Conservation (phyloP, 768 basidiomycete species). For the Gloeophyllum trabeum region DNA sequence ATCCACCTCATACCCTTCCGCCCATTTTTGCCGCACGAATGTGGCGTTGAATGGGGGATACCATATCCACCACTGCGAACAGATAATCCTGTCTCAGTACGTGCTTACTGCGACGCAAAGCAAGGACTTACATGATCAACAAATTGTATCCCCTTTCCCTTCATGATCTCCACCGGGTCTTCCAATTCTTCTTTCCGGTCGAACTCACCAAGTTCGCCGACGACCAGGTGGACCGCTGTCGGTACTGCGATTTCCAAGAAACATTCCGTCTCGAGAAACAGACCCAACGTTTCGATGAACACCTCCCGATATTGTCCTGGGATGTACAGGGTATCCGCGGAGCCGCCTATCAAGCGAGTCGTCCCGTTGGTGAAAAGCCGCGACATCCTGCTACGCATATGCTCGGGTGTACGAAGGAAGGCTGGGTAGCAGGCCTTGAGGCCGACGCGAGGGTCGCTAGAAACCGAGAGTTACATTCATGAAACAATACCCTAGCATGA, state of each 20-base stretch:
- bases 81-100: background rate
- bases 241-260: conserved; percentile 40
- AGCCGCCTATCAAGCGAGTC: conserved; percentile 34
- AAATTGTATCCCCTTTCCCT: conserved; percentile 28
- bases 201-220: conserved; percentile 18
- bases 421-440: conserved; percentile 31
- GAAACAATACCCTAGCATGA: background rate
- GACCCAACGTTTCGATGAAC: conserved; percentile 29
- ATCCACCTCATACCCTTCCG: conserved; percentile 33
- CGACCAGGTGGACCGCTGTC: conserved; percentile 30
- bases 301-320: conserved; percentile 26
- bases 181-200: no score
- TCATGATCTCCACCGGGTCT: no score
- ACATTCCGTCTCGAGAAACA: conserved; percentile 35
- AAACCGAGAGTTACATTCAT: background rate
- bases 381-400: conserved; percentile 27
- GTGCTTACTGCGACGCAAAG: background rate
- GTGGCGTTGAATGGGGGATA: conserved; percentile 32
- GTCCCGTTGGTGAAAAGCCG: conserved; percentile 16
- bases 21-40: conserved; percentile 36
- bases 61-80: conserved; percentile 33
- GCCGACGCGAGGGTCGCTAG: conserved; percentile 33
- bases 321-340: conserved; percentile 36
- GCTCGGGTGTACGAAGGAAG: conserved; percentile 21
- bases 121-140: conserved; percentile 31